These are phyloP conservation scores for Pichia californica DNA, from an alignment of 805 yeast genomes.

Conservation along the genomic window DNA sequence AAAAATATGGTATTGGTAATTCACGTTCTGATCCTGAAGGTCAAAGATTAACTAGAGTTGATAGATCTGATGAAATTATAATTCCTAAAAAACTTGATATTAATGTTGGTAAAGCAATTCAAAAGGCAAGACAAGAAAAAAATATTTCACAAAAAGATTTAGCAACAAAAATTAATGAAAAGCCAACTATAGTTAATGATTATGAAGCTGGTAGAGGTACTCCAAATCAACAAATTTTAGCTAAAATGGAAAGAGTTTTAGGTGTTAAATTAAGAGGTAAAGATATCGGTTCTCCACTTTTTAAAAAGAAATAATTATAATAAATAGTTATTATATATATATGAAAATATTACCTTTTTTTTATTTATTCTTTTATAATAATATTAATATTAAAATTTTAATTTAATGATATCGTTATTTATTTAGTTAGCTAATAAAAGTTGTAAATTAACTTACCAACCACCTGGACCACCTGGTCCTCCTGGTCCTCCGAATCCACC, in stretches of 20 bases:
- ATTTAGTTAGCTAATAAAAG: too few relatives aligned
- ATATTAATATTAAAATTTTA: too few relatives aligned
- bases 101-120: constrained; percentile 81
- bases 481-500: background rate
- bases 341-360: too few relatives aligned
- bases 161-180: constrained; percentile 92
- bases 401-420: too few relatives aligned
- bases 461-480: background rate
- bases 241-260: constrained; percentile 86
- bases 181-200: constrained; percentile 91
- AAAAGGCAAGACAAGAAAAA: constrained; percentile 81
- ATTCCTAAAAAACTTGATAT: constrained; percentile 84
- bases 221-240: constrained; percentile 92
- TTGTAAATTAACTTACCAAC: too few relatives aligned
- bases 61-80: constrained; percentile 88
- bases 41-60: constrained; percentile 88
- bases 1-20: constrained; percentile 76
- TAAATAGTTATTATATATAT: too few relatives aligned
- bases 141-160: constrained; percentile 90
- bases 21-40: constrained; percentile 74
- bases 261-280: constrained; percentile 96
- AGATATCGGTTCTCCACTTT: constrained; percentile 85
- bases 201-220: constrained; percentile 95
- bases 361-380: too few relatives aligned
- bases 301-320: constrained; percentile 38